Conservation (phyloP, 2,329 filamentous ascomycete genomes). For the Teratosphaeria pseudoeucalypti region DNA sequence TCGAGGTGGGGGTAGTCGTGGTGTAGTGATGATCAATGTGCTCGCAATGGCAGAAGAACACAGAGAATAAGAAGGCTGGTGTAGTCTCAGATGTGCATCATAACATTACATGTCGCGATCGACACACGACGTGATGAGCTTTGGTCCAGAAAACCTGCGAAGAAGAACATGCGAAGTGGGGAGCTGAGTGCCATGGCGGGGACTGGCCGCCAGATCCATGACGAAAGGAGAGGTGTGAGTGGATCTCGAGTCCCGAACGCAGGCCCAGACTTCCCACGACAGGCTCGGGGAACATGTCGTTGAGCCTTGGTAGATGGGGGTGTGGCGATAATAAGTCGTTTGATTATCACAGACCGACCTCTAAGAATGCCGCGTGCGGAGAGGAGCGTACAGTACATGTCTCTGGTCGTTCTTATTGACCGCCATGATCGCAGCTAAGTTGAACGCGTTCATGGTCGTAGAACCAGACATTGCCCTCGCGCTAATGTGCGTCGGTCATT, state of each 20-base stretch:
- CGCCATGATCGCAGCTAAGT: no score
- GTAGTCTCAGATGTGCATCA: neutral
- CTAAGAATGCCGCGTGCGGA: neutral
- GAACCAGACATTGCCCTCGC: no score
- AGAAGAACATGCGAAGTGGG: neutral
- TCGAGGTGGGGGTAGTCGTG: neutral
- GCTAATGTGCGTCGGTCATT: no score
- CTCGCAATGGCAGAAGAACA: neutral
- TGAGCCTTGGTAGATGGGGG: neutral
- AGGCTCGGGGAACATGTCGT: neutral
- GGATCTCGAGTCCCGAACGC: neutral
- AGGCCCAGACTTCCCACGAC: neutral
- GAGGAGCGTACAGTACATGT: no score
- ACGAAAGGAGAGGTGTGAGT: neutral
- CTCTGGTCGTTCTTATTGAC: no score
- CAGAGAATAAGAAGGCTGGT: neutral
- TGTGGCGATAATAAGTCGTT: neutral
- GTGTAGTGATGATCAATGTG: neutral
- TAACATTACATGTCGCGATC: no score
- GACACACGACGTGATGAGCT: neutral
- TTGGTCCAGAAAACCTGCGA: neutral
- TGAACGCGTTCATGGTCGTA: no score
- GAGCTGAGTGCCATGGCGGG: neutral
- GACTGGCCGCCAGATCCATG: neutral
- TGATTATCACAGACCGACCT: neutral